Evolutionary conservation across 2,329 filamentous ascomycete species (phyloP).

Genomic region (Colletotrichum brevisporum): DNA sequence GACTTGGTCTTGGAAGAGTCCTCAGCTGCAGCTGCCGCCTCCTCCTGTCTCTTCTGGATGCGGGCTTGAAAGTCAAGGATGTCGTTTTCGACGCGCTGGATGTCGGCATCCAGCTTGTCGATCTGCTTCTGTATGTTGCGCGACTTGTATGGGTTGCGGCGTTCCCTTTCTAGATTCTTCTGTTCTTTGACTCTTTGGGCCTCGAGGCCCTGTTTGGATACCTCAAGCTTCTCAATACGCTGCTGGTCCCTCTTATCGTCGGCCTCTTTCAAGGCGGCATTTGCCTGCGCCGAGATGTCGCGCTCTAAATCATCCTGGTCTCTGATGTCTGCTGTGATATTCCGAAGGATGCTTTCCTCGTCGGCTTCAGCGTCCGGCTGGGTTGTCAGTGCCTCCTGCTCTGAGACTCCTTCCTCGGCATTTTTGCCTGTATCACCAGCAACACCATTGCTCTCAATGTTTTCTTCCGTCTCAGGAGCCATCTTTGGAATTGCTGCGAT

Average conservation of each 20-base stretch:
- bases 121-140: slow-evolving; percentile 76
- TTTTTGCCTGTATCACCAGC: background rate
- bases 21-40: slow-evolving; percentile 60
- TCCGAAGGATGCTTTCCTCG: slow-evolving; percentile 33
- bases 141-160: slow-evolving; percentile 64
- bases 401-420: too few relatives aligned
- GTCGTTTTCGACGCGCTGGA: slow-evolving; percentile 77
- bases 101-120: slow-evolving; percentile 73
- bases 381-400: background rate
- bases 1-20: slow-evolving; percentile 63
- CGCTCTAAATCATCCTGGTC: slow-evolving; percentile 93
- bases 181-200: slow-evolving; percentile 72
- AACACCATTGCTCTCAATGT: background rate
- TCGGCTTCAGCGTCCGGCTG: slow-evolving; percentile 2
- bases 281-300: slow-evolving; percentile 80
- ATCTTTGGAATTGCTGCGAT: background rate
- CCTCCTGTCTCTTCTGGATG: slow-evolving; percentile 80
- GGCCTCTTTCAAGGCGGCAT: slow-evolving; percentile 70
- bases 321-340: slow-evolving; percentile 67
- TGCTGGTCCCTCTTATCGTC: slow-evolving; percentile 75
- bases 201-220: slow-evolving; percentile 71
- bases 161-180: slow-evolving; percentile 60
- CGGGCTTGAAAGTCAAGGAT: slow-evolving; percentile 84
- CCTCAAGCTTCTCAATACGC: slow-evolving; percentile 71
- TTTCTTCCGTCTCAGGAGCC: background rate